phyloP scores from a whole-genome alignment of 108 stramenopile species.

The Nitzschia putrida region DNA sequence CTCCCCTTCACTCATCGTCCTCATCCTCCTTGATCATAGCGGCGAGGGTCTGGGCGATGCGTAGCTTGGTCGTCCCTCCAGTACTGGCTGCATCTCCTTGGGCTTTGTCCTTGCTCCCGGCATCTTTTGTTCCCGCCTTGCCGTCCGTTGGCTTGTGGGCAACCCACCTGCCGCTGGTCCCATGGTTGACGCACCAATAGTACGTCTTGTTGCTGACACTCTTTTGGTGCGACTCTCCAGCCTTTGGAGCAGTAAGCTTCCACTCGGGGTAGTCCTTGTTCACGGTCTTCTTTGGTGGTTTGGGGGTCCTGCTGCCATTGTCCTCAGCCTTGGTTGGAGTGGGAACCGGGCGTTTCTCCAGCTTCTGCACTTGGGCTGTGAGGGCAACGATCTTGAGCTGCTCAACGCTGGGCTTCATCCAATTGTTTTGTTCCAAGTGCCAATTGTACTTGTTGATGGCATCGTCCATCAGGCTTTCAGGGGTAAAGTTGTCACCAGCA shows the following conservation, averaged over 20 bases:
- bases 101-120: not conserved
- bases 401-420: slow-evolving; percentile 12
- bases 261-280: not conserved
- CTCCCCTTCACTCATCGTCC: not conserved
- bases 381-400: slow-evolving; percentile 41
- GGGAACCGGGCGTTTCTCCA: not conserved
- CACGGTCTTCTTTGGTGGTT: not conserved
- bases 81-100: too few relatives aligned
- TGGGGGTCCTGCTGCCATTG: not conserved
- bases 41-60: not conserved
- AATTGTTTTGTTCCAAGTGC: slow-evolving; percentile 7
- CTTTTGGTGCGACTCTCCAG: not conserved
- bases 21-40: not conserved
- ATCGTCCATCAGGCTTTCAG: slow-evolving; percentile 25
- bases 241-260: not conserved
- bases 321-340: not conserved
- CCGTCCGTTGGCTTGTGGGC: not conserved
- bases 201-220: too few relatives aligned
- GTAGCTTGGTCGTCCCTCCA: not conserved
- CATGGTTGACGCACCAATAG: too few relatives aligned
- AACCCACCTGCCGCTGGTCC: not conserved
- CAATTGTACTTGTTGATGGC: slow-evolving; percentile 38
- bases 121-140: not conserved
- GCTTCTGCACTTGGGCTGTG: slow-evolving; percentile 11
- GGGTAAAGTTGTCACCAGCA: slow-evolving; percentile 24